Percentiles rank a stretch among this genome's conserved stretches.
Evolutionary conservation across 192 early-diverging fungal genomes (phyloP).

Genomic region (Haplosporangium gracile): DNA sequence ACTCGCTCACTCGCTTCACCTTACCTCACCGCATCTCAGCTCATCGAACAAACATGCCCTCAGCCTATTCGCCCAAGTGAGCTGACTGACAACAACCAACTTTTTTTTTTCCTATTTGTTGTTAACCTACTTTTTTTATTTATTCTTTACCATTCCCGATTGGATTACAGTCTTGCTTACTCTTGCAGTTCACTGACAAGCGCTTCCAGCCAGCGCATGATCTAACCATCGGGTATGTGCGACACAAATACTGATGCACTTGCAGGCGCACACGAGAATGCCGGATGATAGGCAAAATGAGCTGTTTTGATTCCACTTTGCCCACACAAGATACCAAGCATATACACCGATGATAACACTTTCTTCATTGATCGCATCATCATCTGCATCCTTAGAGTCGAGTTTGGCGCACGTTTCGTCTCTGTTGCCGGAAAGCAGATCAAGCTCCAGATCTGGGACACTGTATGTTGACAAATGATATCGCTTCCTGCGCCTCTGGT

Average conservation of each 20-base stretch:
- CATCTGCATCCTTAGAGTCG: slow-evolving; percentile 63
- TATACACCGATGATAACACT: not conserved
- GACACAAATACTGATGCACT: not conserved
- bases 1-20: not conserved
- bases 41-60: not conserved
- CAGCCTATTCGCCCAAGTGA: not conserved
- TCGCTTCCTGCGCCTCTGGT: not conserved
- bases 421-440: slow-evolving; percentile 83
- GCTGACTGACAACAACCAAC: not conserved
- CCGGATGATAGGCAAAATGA: not conserved
- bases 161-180: slow-evolving; percentile 72
- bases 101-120: not conserved
- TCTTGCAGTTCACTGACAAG: slow-evolving; percentile 87
- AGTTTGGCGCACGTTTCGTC: slow-evolving; percentile 86
- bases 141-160: not conserved
- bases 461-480: slow-evolving; percentile 64
- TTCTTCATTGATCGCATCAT: not conserved
- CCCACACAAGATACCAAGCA: not conserved
- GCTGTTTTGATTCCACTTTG: not conserved
- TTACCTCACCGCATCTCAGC: not conserved
- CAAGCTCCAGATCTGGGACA: slow-evolving; percentile 97
- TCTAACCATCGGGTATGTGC: slow-evolving; percentile 79
- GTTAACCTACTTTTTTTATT: slow-evolving; percentile 8
- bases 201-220: slow-evolving; percentile 86
- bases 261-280: not conserved